A percentile compares a stretch with the other conserved stretches of the same genome.
Evolutionary conservation across 1,284 basidiomycete species (phyloP).

Genomic region (Stygiomarasmius scandens): DNA sequence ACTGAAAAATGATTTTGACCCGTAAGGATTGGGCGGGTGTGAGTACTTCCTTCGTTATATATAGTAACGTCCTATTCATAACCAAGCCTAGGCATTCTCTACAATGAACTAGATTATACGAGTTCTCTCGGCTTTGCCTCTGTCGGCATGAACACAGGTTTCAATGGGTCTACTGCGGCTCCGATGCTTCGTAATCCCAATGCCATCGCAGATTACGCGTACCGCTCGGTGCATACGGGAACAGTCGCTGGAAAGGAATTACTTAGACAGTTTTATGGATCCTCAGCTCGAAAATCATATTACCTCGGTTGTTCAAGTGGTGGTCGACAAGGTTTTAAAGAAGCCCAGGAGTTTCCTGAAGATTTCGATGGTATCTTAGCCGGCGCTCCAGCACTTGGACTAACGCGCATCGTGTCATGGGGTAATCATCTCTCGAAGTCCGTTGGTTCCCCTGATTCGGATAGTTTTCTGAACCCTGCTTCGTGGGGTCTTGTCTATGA

Average conservation of each 20-base stretch:
- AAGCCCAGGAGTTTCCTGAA: slow-evolving; percentile 19
- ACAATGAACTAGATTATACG: slow-evolving; percentile 25
- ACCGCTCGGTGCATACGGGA: slow-evolving; percentile 24
- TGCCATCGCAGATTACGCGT: slow-evolving; percentile 29
- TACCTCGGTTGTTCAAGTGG: slow-evolving; percentile 25
- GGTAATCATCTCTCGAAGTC: slow-evolving; percentile 1
- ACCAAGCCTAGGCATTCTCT: slow-evolving; percentile 25
- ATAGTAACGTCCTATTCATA: background rate
- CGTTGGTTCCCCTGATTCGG: slow-evolving; percentile 6
- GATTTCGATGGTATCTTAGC: slow-evolving; percentile 25
- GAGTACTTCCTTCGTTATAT: slow-evolving; percentile 6
- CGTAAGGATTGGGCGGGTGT: slow-evolving; percentile 24
- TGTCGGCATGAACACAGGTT: slow-evolving; percentile 31
- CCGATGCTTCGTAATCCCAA: slow-evolving; percentile 26
- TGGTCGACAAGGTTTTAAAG: slow-evolving; percentile 22
- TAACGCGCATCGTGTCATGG: slow-evolving; percentile 16
- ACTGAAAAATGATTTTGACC: too few species aligned
- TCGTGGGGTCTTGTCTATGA: slow-evolving; percentile 22
- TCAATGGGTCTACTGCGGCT: slow-evolving; percentile 26
- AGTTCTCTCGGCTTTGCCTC: slow-evolving; percentile 24
- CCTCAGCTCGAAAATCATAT: slow-evolving; percentile 15
- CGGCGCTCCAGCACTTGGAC: slow-evolving; percentile 18
- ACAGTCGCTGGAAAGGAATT: slow-evolving; percentile 20
- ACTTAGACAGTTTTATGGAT: slow-evolving; percentile 18
- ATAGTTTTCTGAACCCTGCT: slow-evolving; percentile 11